Evolutionary conservation across 1,139 yeast species (phyloP).

Genomic region (Candida dubliniensis): DNA sequence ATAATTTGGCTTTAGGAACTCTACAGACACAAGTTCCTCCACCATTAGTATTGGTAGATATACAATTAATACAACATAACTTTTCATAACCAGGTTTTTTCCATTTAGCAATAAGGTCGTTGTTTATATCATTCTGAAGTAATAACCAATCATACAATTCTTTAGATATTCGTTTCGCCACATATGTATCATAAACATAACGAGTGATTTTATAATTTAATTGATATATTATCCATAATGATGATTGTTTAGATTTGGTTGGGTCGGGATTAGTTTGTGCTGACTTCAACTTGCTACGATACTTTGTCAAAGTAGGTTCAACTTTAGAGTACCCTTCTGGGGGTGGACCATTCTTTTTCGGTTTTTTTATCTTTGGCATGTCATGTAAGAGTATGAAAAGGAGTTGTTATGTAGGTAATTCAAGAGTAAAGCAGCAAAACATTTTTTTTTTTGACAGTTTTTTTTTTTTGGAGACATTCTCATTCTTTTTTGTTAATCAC

Average conservation of each 20-base stretch:
- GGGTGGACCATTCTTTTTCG: slow-evolving; percentile 47
- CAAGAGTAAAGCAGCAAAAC: too few species aligned
- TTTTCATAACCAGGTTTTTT: slow-evolving; percentile 86
- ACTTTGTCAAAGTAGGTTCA: slow-evolving; percentile 68
- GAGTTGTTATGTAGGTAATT: too few species aligned
- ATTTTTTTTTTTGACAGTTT: too few species aligned
- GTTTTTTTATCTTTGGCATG: slow-evolving; percentile 46
- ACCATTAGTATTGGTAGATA: slow-evolving; percentile 60
- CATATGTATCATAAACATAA: slow-evolving; percentile 74
- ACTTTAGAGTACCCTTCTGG: slow-evolving; percentile 79
- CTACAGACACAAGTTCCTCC: slow-evolving; percentile 80
- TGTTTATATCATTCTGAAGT: slow-evolving; percentile 67
- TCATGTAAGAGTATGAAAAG: too few species aligned
- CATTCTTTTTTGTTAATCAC: not conserved
- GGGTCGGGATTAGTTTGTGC: slow-evolving; percentile 42
- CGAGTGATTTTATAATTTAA: slow-evolving; percentile 75
- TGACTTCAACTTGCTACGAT: slow-evolving; percentile 58
- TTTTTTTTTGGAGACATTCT: not conserved
- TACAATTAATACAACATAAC: slow-evolving; percentile 81
- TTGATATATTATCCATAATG: slow-evolving; percentile 69
- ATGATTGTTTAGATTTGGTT: slow-evolving; percentile 45
- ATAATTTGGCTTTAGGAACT: slow-evolving; percentile 64
- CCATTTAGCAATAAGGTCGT: slow-evolving; percentile 83
- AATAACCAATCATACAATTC: slow-evolving; percentile 79
- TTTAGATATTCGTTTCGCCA: slow-evolving; percentile 61